Conservation (phyloP, 202 grass and related monocot species). For the Digitaria exilis region DNA sequence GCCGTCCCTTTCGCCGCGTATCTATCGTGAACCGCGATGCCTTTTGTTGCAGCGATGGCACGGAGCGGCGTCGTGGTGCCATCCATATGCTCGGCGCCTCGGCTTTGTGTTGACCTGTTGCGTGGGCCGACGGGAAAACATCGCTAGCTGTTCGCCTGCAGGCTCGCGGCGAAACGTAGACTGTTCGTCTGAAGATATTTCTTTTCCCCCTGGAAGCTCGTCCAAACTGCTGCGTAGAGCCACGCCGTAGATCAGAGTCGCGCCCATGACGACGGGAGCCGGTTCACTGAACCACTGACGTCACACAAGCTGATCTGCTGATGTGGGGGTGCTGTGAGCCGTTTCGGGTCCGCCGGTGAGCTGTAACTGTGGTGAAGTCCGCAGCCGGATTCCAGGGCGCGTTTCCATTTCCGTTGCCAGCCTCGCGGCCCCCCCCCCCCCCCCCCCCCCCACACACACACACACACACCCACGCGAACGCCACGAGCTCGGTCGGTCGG, state of each 20-base stretch:
- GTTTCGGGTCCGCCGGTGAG: background rate
- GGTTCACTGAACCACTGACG: background rate
- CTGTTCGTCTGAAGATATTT: background rate
- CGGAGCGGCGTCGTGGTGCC: background rate
- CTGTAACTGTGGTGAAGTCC: background rate
- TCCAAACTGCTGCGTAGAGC: background rate
- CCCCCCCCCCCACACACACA: too few relatives aligned
- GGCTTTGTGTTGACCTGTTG: background rate
- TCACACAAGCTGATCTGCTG: background rate
- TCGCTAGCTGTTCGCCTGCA: background rate
- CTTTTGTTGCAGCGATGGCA: background rate
- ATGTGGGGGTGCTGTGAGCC: background rate
- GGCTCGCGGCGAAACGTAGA: background rate
- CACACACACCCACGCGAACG: background rate
- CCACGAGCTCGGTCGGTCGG: background rate
- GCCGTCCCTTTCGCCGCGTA: slow-evolving; percentile 2
- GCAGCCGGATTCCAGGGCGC: background rate
- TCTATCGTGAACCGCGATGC: background rate
- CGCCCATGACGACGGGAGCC: background rate
- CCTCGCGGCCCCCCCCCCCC: background rate
- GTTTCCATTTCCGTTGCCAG: background rate
- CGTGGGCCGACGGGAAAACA: background rate
- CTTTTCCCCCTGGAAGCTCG: too few relatives aligned
- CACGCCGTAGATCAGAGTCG: background rate
- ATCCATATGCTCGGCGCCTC: background rate